Percentiles rank a stretch among this genome's conserved stretches.
Conservation (phyloP, 2,329 filamentous ascomycete species). For the Sporothrix pseudoabietina region DNA sequence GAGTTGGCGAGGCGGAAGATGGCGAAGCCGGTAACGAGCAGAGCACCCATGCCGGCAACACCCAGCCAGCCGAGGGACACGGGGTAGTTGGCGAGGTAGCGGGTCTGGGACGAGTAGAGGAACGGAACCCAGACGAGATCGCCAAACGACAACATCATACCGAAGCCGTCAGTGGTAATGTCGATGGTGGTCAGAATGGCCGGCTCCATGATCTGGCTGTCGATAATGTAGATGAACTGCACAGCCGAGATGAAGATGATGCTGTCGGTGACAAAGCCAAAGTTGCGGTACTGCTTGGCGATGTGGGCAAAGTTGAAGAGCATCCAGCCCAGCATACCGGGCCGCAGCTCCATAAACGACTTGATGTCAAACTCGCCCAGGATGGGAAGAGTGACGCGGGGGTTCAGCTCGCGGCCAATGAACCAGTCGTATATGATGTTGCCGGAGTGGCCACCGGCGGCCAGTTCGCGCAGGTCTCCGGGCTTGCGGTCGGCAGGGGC, state of each 20-base stretch:
- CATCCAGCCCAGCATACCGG: slow-evolving; percentile 86
- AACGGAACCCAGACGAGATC: slow-evolving; percentile 94
- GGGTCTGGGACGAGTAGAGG: slow-evolving; percentile 79
- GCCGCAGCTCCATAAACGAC: slow-evolving; percentile 85
- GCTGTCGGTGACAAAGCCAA: slow-evolving; percentile 81
- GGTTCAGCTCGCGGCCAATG: slow-evolving; percentile 94
- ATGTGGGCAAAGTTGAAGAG: slow-evolving; percentile 82
- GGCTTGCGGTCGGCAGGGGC: slow-evolving; percentile 49
- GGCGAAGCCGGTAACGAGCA: slow-evolving; percentile 75
- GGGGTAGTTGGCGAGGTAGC: slow-evolving; percentile 82
- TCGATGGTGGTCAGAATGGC: slow-evolving; percentile 93
- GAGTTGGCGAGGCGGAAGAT: slow-evolving; percentile 94
- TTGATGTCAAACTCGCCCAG: slow-evolving; percentile 90
- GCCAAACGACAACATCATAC: slow-evolving; percentile 91
- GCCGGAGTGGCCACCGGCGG: slow-evolving; percentile 76
- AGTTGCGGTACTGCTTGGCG: slow-evolving; percentile 83
- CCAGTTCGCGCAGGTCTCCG: slow-evolving; percentile 78
- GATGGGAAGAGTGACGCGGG: slow-evolving; percentile 74
- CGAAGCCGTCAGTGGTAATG: slow-evolving; percentile 89
- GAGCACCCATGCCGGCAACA: slow-evolving; percentile 63
- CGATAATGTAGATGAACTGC: slow-evolving; percentile 81
- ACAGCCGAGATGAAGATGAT: slow-evolving; percentile 77
- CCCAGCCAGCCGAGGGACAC: slow-evolving; percentile 72
- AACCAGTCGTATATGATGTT: slow-evolving; percentile 95
- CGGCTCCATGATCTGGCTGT: slow-evolving; percentile 83